Percentiles rank a stretch among this genome's conserved stretches.
Conservation (phyloP, 495 filamentous ascomycete species). For the Cercophora samala region DNA sequence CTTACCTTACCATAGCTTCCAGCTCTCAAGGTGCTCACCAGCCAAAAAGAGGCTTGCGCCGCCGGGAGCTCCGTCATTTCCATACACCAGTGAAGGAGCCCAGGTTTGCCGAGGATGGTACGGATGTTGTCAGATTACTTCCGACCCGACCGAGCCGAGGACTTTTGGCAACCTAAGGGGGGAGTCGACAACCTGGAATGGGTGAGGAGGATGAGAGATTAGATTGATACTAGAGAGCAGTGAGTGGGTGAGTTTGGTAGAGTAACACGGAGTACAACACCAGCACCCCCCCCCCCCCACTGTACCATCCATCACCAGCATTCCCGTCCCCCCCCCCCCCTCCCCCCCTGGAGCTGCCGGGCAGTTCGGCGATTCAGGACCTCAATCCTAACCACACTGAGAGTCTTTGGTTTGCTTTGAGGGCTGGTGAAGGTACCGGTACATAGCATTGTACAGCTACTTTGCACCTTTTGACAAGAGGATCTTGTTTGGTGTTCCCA, state of each 20-base stretch:
- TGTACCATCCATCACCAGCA: neutral
- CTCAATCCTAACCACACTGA: no score
- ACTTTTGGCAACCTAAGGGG: neutral
- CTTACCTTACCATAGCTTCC: no score
- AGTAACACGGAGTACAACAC: neutral
- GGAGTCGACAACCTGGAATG: no score
- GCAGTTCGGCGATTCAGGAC: neutral
- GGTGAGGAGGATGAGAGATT: neutral
- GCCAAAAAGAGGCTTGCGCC: neutral
- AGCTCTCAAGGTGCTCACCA: no score
- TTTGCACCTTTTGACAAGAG: neutral
- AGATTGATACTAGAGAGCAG: neutral
- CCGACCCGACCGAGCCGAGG: neutral
- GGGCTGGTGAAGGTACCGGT: neutral
- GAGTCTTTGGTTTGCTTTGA: neutral
- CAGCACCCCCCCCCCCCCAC: neutral
- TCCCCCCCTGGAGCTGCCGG: no score
- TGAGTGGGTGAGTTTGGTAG: neutral
- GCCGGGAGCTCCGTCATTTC: neutral
- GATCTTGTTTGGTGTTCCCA: no score
- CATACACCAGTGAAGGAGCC: no score
- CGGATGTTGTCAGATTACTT: neutral
- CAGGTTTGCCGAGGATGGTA: neutral
- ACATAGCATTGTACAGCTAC: neutral
- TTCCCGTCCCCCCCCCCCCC: neutral